Percentiles rank a stretch among this genome's conserved stretches.
These are phyloP conservation scores for Ottelia alismoides DNA, from an alignment of 106 monocot species.

Conservation along the genomic window DNA sequence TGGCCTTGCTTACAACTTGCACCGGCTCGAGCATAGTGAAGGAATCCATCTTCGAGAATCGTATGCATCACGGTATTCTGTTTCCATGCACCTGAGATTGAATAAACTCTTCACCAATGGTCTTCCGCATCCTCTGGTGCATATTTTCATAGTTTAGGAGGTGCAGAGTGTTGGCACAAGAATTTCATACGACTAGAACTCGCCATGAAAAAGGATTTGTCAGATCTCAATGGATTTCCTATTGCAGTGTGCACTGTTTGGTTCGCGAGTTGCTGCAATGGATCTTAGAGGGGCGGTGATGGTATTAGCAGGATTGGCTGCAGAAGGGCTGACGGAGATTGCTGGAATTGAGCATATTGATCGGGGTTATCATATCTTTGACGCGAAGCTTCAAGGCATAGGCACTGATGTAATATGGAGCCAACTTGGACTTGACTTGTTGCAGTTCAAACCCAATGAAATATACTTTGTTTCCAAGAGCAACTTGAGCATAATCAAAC, in stretches of 20 bases:
- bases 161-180: slow-evolving; percentile 31
- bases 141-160: slow-evolving; percentile 19
- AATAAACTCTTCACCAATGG: neutral
- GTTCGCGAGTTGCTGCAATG: slow-evolving; percentile 19
- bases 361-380: slow-evolving; percentile 33
- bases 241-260: slow-evolving; percentile 15
- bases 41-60: slow-evolving; percentile 41
- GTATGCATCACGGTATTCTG: slow-evolving; percentile 43
- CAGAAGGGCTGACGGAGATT: slow-evolving; percentile 28
- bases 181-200: too few relatives aligned
- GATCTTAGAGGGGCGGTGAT: slow-evolving; percentile 43
- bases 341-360: slow-evolving; percentile 29
- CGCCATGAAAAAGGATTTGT: too few relatives aligned
- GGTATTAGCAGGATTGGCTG: slow-evolving; percentile 40
- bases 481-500: too few relatives aligned
- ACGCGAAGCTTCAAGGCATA: slow-evolving; percentile 20
- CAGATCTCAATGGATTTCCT: too few relatives aligned
- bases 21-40: slow-evolving; percentile 27
- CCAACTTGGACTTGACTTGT: too few relatives aligned
- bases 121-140: neutral
- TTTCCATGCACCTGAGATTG: neutral
- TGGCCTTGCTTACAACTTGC: slow-evolving; percentile 39
- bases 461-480: too few relatives aligned
- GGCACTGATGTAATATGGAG: slow-evolving; percentile 26
- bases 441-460: too few relatives aligned